These are phyloP conservation scores for Ogataea ramenticola DNA, from an alignment of 805 yeast genomes.

Conservation along the genomic window DNA sequence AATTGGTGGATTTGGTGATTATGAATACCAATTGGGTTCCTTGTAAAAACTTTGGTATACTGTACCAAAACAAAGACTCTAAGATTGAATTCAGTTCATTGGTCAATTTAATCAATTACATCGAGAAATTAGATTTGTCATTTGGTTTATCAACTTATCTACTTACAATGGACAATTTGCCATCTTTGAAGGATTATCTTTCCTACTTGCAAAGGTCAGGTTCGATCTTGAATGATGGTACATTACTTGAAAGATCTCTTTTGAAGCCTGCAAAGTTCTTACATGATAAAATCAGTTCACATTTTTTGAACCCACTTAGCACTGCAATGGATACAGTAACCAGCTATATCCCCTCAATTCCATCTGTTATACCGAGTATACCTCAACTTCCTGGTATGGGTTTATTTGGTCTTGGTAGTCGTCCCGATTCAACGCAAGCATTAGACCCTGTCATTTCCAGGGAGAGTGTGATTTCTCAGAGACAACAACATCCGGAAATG, in stretches of 20 bases:
- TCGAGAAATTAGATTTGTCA: slow-evolving; percentile 19
- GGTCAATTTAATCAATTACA: slow-evolving; percentile 12
- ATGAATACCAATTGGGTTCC: slow-evolving; percentile 25
- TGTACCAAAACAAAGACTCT: slow-evolving; percentile 13
- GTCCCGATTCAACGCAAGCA: no score
- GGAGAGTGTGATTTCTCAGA: not conserved
- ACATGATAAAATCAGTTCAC: slow-evolving; percentile 19
- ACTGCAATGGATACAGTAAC: slow-evolving; percentile 19
- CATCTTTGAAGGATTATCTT: slow-evolving; percentile 16
- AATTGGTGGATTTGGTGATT: slow-evolving; percentile 15
- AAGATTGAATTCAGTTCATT: slow-evolving; percentile 13
- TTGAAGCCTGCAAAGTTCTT: slow-evolving; percentile 21
- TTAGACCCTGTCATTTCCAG: no score
- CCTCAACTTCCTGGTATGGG: not conserved
- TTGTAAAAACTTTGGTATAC: slow-evolving; percentile 24
- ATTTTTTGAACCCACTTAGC: slow-evolving; percentile 23
- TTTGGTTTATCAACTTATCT: slow-evolving; percentile 21
- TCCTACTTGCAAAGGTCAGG: slow-evolving; percentile 11
- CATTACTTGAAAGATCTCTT: slow-evolving; percentile 21
- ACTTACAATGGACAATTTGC: slow-evolving; percentile 17
- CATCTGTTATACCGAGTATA: not conserved
- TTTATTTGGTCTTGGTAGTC: no score
- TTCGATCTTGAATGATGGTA: slow-evolving; percentile 15
- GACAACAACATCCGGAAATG: not conserved
- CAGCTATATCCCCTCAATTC: slow-evolving; percentile 8